Evolutionary conservation across 805 yeast genomes (phyloP).

Genomic region (Candida nemodendra): DNA sequence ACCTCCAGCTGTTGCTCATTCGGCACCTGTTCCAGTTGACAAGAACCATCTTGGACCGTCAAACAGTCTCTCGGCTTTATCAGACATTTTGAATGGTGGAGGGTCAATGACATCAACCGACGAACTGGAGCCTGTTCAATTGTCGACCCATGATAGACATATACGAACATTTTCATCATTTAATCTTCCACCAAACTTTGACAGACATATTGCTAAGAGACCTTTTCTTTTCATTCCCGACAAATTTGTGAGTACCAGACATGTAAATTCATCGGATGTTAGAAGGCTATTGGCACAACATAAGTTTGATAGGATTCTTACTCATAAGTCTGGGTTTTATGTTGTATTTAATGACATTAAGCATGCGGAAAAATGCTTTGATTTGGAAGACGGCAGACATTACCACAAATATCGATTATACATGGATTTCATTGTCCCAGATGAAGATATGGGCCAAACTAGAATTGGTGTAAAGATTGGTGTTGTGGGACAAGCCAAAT

Average conservation of each 20-base stretch:
- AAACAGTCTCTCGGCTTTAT: not conserved
- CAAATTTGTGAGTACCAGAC: conserved; percentile 46
- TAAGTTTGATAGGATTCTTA: conserved; percentile 63
- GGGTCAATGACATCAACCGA: conserved; percentile 13
- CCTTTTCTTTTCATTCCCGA: conserved; percentile 58
- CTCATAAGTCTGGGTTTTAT: conserved; percentile 66
- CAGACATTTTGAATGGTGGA: conserved; percentile 9
- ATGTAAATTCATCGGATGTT: conserved; percentile 54
- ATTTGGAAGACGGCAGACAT: conserved; percentile 56
- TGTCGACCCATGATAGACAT: conserved; percentile 33
- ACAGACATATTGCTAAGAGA: conserved; percentile 49
- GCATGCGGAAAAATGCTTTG: conserved; percentile 61
- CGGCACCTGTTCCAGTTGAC: not conserved
- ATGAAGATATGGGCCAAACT: conserved; percentile 32
- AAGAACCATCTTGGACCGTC: not conserved
- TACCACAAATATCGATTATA: conserved; percentile 47
- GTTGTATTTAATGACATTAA: conserved; percentile 60
- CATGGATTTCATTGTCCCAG: conserved; percentile 60
- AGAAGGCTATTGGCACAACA: conserved; percentile 57
- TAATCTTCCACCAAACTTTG: conserved; percentile 48
- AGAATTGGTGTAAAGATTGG: conserved; percentile 29
- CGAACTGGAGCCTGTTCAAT: conserved; percentile 10
- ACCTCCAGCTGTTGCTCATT: too few species aligned
- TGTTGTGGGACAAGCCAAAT: conserved; percentile 57
- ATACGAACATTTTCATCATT: conserved; percentile 26